Evolutionary conservation across 768 basidiomycete genomes (phyloP).

Genomic region (Pleurotus sapidus): DNA sequence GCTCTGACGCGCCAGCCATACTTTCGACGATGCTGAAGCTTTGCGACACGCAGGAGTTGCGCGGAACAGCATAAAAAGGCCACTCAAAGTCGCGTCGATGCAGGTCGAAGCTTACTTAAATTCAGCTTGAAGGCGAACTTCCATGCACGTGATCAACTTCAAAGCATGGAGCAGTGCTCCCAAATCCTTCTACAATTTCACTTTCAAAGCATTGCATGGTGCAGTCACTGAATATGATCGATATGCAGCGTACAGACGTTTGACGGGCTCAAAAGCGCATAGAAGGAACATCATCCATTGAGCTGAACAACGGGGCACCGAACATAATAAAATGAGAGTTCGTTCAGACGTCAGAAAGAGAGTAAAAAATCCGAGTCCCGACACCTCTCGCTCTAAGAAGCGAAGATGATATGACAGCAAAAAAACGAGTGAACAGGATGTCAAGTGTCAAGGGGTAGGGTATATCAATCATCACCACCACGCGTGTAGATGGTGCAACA

Average conservation of each 20-base stretch:
- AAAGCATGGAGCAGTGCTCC: too few relatives aligned
- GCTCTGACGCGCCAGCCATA: conserved; percentile 70
- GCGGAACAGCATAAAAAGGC: conserved; percentile 17
- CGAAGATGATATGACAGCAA: neutral
- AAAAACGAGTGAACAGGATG: conserved; percentile 4
- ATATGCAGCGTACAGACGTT: neutral
- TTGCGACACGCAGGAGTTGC: conserved; percentile 13
- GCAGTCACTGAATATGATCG: neutral
- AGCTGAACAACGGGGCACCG: neutral
- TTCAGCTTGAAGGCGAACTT: too few relatives aligned
- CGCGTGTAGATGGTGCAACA: neutral
- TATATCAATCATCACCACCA: neutral
- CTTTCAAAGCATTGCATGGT: too few relatives aligned
- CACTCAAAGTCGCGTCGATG: too few relatives aligned
- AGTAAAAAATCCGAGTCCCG: neutral
- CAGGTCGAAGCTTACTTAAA: too few relatives aligned
- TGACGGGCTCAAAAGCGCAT: neutral
- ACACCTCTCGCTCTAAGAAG: neutral
- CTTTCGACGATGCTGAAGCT: conserved; percentile 40
- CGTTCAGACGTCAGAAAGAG: neutral
- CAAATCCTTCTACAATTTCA: too few relatives aligned
- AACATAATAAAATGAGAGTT: conserved; percentile 1
- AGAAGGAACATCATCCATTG: neutral
- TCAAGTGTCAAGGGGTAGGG: neutral
- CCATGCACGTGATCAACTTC: too few relatives aligned